A percentile compares a stretch with the other conserved stretches of the same genome.
Evolutionary conservation across 2,329 filamentous ascomycete genomes (phyloP).

Genomic region (Talaromyces sp.): DNA sequence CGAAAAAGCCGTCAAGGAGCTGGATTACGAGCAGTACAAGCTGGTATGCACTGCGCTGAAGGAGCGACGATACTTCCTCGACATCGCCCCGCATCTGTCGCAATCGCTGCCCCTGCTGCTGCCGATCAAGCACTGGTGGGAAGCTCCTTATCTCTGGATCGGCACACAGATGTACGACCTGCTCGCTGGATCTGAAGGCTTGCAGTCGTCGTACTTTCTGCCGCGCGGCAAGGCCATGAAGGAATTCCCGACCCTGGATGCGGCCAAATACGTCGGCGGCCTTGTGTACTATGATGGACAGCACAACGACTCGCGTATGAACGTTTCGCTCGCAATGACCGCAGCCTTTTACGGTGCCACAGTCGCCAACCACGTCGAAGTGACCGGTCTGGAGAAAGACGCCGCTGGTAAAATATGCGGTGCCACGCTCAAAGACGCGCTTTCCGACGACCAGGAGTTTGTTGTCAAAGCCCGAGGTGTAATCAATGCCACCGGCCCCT

Average conservation of each 20-base stretch:
- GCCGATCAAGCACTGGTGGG: slow-evolving; percentile 76
- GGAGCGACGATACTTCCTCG: slow-evolving; percentile 75
- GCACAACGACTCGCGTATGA: slow-evolving; percentile 90
- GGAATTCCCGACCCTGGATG: slow-evolving; percentile 82
- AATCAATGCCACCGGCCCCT: slow-evolving; percentile 84
- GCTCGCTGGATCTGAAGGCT: slow-evolving; percentile 77
- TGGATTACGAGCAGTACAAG: slow-evolving; percentile 77
- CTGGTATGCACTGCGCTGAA: slow-evolving; percentile 75
- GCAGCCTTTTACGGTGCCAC: slow-evolving; percentile 78
- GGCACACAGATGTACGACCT: slow-evolving; percentile 78
- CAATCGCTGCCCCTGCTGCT: slow-evolving; percentile 78
- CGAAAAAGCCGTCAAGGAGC: slow-evolving; percentile 78
- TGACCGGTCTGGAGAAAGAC: slow-evolving; percentile 71
- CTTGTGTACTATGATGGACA: slow-evolving; percentile 88
- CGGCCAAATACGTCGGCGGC: slow-evolving; percentile 69
- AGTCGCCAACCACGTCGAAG: slow-evolving; percentile 76
- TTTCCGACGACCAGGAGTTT: slow-evolving; percentile 62
- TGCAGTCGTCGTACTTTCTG: slow-evolving; percentile 83
- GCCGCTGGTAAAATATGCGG: slow-evolving; percentile 66
- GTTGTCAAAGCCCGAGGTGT: slow-evolving; percentile 71
- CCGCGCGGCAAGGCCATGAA: slow-evolving; percentile 80
- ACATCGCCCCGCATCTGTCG: slow-evolving; percentile 76
- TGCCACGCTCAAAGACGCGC: slow-evolving; percentile 64
- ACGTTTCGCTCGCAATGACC: slow-evolving; percentile 81
- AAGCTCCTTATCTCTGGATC: slow-evolving; percentile 67